Conservation (phyloP, 2,329 filamentous ascomycete species). For the Taxawa tesnikishii region DNA sequence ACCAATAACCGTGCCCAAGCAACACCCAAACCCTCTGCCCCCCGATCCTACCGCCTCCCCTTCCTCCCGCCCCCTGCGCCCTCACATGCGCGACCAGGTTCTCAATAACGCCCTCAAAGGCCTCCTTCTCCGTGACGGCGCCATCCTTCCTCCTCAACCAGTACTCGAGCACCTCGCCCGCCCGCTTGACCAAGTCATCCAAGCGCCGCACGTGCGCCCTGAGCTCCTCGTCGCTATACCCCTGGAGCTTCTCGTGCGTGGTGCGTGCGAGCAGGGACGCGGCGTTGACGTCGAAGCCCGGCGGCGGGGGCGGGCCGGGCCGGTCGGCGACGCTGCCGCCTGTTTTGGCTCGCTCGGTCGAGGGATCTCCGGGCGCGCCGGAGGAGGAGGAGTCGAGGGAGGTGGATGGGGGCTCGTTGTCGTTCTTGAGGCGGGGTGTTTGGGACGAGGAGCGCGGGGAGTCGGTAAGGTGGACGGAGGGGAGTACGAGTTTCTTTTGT, state of each 20-base stretch:
- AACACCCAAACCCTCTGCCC: too few relatives aligned
- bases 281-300: constrained; percentile 65
- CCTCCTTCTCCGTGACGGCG: constrained; percentile 79
- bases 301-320: constrained; percentile 52
- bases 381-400: constrained; percentile 15
- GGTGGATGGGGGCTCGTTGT: constrained; percentile 17
- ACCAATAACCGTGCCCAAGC: too few relatives aligned
- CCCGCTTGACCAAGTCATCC: constrained; percentile 55
- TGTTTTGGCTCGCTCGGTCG: constrained; percentile 15
- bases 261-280: constrained; percentile 70
- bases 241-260: constrained; percentile 69
- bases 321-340: constrained; percentile 6
- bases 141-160: constrained; percentile 82
- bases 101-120: constrained; percentile 93
- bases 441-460: constrained; percentile 17
- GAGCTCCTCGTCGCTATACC: constrained; percentile 69
- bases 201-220: constrained; percentile 57
- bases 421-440: constrained; percentile 23
- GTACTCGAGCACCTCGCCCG: constrained; percentile 69
- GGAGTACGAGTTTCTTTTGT: constrained; percentile 92
- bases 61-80: constrained; percentile 49
- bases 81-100: constrained; percentile 60
- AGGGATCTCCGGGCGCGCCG: constrained; percentile 12
- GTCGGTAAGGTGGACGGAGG: constrained; percentile 47
- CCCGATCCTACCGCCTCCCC: too few relatives aligned